Evolutionary conservation across 2,329 filamentous ascomycete species (phyloP).

Genomic region (Aspergillus transmontanensis): DNA sequence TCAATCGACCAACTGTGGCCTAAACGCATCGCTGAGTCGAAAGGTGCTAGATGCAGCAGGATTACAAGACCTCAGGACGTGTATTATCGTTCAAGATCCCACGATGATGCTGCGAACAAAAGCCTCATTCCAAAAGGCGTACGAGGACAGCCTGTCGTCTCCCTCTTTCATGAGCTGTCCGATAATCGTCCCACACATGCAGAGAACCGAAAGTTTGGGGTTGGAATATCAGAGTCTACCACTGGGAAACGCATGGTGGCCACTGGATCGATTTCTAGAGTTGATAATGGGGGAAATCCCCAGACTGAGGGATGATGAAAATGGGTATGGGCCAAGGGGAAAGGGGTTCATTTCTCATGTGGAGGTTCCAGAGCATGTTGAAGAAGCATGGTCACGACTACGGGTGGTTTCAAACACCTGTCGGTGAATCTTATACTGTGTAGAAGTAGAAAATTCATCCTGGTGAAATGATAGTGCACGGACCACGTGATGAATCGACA

Average conservation of each 20-base stretch:
- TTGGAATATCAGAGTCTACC: conserved; percentile 13
- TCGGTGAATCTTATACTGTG: neutral
- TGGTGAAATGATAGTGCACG: neutral
- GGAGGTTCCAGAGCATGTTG: conserved; percentile 41
- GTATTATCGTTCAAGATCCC: conserved; percentile 49
- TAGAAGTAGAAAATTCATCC: neutral
- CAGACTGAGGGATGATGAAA: conserved; percentile 44
- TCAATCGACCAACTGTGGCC: conserved; percentile 50
- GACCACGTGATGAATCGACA: neutral
- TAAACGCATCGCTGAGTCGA: conserved; percentile 44
- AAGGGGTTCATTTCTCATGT: conserved; percentile 50
- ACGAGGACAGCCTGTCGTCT: conserved; percentile 20
- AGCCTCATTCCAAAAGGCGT: conserved; percentile 46
- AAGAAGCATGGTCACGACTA: conserved; percentile 30
- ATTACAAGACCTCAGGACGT: conserved; percentile 24
- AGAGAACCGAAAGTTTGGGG: neutral
- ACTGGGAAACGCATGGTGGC: conserved; percentile 36
- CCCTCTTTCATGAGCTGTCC: conserved; percentile 31
- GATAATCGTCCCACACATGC: conserved; percentile 22
- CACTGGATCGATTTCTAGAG: conserved; percentile 42
- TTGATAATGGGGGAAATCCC: conserved; percentile 49
- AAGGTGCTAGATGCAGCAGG: conserved; percentile 37
- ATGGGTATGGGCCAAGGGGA: conserved; percentile 49
- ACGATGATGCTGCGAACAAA: conserved; percentile 49
- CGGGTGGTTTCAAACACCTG: neutral